A percentile compares a stretch with the other conserved stretches of the same genome.
Evolutionary conservation across 116 monocot species (phyloP).

Genomic region (Trichopus zeylanicus): DNA sequence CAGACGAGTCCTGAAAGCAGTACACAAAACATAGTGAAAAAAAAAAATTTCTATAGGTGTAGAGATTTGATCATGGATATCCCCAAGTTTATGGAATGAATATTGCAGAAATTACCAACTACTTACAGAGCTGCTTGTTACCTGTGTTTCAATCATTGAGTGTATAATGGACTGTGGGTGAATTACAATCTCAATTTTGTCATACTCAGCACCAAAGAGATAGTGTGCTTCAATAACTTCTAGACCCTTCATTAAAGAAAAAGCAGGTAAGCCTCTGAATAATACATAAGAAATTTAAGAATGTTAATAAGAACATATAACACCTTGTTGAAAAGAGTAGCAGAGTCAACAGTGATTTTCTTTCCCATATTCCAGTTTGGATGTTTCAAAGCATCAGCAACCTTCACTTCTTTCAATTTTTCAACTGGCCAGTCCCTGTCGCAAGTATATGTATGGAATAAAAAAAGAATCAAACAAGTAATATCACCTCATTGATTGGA

Average conservation of each 20-base stretch:
- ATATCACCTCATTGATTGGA: too few relatives aligned
- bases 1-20: conserved; percentile 82
- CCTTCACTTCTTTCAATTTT: conserved; percentile 89
- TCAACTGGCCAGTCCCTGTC: conserved; percentile 90
- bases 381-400: conserved; percentile 96
- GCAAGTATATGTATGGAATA: neutral
- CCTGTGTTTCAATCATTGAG: conserved; percentile 99
- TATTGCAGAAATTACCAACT: too few relatives aligned
- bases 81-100: too few relatives aligned
- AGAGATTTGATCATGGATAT: neutral
- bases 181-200: conserved; percentile 88
- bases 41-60: too few relatives aligned
- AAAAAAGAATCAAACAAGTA: neutral
- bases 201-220: conserved; percentile 94
- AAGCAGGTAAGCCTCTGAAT: neutral
- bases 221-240: conserved; percentile 99
- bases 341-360: conserved; percentile 97
- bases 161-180: conserved; percentile 99
- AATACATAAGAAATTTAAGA: neutral
- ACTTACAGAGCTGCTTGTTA: conserved; percentile 11
- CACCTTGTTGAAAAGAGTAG: conserved; percentile 98
- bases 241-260: conserved; percentile 45
- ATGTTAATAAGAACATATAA: neutral
- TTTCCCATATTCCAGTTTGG: conserved; percentile 99
- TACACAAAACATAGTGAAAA: too few relatives aligned